phyloP scores from a whole-genome alignment of 331 rosid genomes.

The Malus hybrid region DNA sequence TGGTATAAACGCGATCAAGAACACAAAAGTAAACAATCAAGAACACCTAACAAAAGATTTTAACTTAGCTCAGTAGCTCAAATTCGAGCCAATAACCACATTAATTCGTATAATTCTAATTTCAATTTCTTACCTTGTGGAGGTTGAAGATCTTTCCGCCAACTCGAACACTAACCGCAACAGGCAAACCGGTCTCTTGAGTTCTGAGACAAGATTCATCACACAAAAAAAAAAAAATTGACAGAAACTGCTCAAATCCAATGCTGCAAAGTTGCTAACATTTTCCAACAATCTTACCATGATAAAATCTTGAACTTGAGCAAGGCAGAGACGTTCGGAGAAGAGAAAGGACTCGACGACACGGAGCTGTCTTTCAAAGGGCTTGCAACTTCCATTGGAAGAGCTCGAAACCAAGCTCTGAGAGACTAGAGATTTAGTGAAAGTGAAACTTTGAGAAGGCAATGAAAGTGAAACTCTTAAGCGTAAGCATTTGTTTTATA shows the following conservation, averaged over 20 bases:
- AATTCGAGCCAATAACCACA: neutral
- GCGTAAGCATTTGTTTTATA: constrained; percentile 4
- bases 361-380: constrained; percentile 36
- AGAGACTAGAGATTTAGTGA: neutral
- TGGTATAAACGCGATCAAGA: neutral
- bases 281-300: constrained; percentile 37
- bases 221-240: neutral
- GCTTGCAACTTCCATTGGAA: constrained; percentile 49
- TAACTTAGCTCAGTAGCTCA: neutral
- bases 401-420: constrained; percentile 5
- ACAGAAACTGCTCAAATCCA: neutral
- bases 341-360: constrained; percentile 68
- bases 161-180: constrained; percentile 49
- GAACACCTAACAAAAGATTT: neutral
- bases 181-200: constrained; percentile 84
- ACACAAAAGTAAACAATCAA: neutral
- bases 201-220: constrained; percentile 47
- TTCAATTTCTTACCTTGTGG: constrained; percentile 45
- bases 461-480: constrained; percentile 5
- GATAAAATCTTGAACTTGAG: constrained; percentile 80
- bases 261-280: neutral
- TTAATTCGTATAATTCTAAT: neutral
- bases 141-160: constrained; percentile 53
- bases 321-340: constrained; percentile 69
- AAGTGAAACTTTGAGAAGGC: constrained; percentile 17